These are phyloP conservation scores for Clavispora phyllophila DNA, from an alignment of 805 yeast species.

Conservation along the genomic window DNA sequence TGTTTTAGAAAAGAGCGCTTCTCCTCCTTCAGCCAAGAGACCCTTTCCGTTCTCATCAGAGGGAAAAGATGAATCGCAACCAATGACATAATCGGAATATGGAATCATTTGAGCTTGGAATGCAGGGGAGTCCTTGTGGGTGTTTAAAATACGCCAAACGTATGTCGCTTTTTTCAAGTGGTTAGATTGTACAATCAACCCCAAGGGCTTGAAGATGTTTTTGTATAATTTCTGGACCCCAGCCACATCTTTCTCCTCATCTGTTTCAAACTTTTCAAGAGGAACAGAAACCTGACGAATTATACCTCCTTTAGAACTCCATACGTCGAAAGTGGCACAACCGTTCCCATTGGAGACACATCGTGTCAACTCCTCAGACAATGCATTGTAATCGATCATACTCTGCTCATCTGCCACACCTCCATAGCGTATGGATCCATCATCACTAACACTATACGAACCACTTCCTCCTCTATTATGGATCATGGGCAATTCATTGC, in stretches of 20 bases:
- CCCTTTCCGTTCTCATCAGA: constrained; percentile 59
- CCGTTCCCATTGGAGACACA: constrained; percentile 28
- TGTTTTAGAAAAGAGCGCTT: constrained; percentile 65
- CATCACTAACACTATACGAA: constrained; percentile 33
- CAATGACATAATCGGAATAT: constrained; percentile 82
- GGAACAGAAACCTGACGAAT: constrained; percentile 28
- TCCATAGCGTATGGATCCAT: constrained; percentile 37
- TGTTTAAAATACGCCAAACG: constrained; percentile 80
- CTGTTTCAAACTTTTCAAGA: constrained; percentile 10
- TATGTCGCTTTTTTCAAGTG: constrained; percentile 70
- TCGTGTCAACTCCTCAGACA: constrained; percentile 36
- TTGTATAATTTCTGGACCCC: constrained; percentile 13
- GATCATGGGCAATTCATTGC: constrained; percentile 50
- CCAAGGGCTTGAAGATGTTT: constrained; percentile 46
- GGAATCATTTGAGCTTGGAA: constrained; percentile 77
- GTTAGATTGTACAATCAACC: constrained; percentile 70
- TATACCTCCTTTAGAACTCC: constrained; percentile 85
- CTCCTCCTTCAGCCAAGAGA: constrained; percentile 80
- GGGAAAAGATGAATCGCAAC: constrained; percentile 50
- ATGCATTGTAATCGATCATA: constrained; percentile 36
- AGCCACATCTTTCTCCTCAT: constrained; percentile 7
- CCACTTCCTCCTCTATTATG: constrained; percentile 22
- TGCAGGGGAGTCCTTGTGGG: constrained; percentile 77
- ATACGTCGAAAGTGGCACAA: constrained; percentile 54
- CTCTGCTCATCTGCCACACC: constrained; percentile 29